Percentiles rank a stretch among this genome's conserved stretches.
phyloP scores from a whole-genome alignment of 345 rosid genomes.

The Reutealis trisperma region DNA sequence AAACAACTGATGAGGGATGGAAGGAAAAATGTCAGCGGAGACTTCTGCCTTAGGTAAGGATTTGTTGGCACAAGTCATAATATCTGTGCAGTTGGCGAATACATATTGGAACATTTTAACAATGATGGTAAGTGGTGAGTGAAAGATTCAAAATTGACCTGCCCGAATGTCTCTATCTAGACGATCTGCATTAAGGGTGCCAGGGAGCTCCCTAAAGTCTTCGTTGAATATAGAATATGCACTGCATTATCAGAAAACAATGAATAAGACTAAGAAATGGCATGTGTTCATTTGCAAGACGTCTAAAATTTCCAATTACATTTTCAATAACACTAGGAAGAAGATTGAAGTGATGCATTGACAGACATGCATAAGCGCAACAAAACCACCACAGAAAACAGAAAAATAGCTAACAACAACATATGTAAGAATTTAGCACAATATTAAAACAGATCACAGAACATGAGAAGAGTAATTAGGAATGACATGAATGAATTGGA shows the following conservation, averaged over 20 bases:
- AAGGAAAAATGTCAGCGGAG: too few relatives aligned
- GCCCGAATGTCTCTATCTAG: conserved; percentile 75
- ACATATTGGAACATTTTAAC: neutral
- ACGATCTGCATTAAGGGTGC: conserved; percentile 82
- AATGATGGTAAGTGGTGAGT: neutral
- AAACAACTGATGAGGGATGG: too few relatives aligned
- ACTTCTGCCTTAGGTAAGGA: too few relatives aligned
- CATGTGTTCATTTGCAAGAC: neutral
- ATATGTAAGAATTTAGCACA: too few relatives aligned
- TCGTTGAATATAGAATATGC: conserved; percentile 92
- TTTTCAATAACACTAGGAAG: neutral
- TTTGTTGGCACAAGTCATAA: too few relatives aligned
- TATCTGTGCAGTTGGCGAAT: neutral
- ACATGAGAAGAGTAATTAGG: too few relatives aligned
- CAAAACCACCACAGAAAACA: too few relatives aligned
- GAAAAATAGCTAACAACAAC: too few relatives aligned
- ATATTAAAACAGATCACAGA: too few relatives aligned
- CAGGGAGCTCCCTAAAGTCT: conserved; percentile 91
- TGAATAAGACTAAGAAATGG: neutral
- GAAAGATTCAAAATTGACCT: conserved; percentile 61
- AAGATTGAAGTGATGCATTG: neutral
- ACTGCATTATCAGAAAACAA: conserved; percentile 37
- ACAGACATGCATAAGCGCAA: neutral
- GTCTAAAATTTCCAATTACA: neutral
- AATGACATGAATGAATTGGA: too few relatives aligned